Evolutionary conservation across 352 stramenopile species (phyloP), one percentile per base, ranked within the genome.

Genomic region (Globisporangium camurandrum): DNA sequence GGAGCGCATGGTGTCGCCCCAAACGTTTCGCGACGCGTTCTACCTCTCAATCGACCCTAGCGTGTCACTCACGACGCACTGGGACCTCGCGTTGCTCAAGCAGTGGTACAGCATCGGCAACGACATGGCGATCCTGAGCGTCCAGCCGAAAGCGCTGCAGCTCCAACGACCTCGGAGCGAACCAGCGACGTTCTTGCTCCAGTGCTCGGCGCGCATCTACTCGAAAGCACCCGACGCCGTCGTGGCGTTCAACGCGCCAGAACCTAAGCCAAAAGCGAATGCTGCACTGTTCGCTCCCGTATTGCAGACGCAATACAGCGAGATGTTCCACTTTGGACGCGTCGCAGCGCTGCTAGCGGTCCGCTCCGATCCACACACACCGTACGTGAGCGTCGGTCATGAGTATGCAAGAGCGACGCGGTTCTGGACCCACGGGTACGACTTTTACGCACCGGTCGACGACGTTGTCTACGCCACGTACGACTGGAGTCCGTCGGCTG

Each of bases 351-450:
- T 95, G 11, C 53, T 83, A 20, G 63, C 62, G 22, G 73, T 92
- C 43, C 84, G 78, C 9, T 92, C 84, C 1, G 84, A 95, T 46
- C 77, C 84, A 4, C 61, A 90, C 51, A 75, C 83, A 2, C 49
- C 72, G n/a, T 45, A 77, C 24, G 48, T 87, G 20, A 69, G 59
- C 1, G 66, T 86, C 40, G 84, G 81, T 17, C 52, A 78, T 55
- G 82, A 92, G 34, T 95, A 89, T 55, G 68, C 72, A 43, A 79
- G 84, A 17, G 84, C 84, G 2, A 71, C 79, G 24, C 79, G 84
- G 24, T 95, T 92, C 56, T 95, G 84, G 84, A 95, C 84, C 26
- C 62, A 66, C 17, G 84, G 81, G 26, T 93, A 86, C 62, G 84
- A 95, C 37, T 93, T 95, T 40, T 95, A 95, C 58, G 61, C 84